These are phyloP conservation scores for Sabuloglossum arenarium DNA, from an alignment of 495 filamentous ascomycete genomes.

Conservation along the genomic window DNA sequence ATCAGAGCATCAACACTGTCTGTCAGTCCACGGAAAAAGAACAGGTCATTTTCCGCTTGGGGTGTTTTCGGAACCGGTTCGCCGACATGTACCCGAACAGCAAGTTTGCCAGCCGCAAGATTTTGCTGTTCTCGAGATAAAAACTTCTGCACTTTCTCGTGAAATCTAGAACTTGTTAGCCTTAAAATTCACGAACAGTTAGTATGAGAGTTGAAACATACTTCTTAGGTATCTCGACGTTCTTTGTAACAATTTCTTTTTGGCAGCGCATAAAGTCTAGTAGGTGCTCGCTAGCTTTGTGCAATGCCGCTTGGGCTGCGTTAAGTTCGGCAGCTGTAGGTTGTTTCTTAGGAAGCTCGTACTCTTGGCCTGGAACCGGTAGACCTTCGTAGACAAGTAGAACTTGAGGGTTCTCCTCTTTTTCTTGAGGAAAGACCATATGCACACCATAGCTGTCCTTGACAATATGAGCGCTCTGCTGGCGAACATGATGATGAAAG, in stretches of 20 bases:
- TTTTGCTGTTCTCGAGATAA: slow-evolving; percentile 54
- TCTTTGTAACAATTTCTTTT: slow-evolving; percentile 39
- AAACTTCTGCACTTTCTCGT: slow-evolving; percentile 59
- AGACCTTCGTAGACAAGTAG: slow-evolving; percentile 71
- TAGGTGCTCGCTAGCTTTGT: slow-evolving; percentile 53
- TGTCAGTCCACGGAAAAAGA: slow-evolving; percentile 58
- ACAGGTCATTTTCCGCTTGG: slow-evolving; percentile 15
- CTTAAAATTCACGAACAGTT: slow-evolving; percentile 11
- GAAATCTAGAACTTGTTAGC: slow-evolving; percentile 21
- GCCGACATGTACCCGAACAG: slow-evolving; percentile 43
- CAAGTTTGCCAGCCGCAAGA: slow-evolving; percentile 42
- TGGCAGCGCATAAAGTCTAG: slow-evolving; percentile 48
- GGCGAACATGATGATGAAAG: slow-evolving; percentile 58
- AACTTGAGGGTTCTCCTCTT: slow-evolving; percentile 37
- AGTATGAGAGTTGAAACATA: slow-evolving; percentile 18
- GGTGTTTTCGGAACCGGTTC: slow-evolving; percentile 10
- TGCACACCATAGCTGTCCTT: slow-evolving; percentile 60
- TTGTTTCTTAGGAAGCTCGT: slow-evolving; percentile 44
- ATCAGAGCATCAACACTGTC: slow-evolving; percentile 46
- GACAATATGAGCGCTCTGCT: slow-evolving; percentile 37
- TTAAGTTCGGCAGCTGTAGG: slow-evolving; percentile 37
- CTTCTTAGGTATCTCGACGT: slow-evolving; percentile 54
- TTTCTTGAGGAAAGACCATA: slow-evolving; percentile 42
- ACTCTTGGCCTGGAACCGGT: slow-evolving; percentile 28
- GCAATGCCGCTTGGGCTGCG: slow-evolving; percentile 44